phyloP scores from a whole-genome alignment of 805 yeast genomes.

The Barnettozyma wickerhamii region DNA sequence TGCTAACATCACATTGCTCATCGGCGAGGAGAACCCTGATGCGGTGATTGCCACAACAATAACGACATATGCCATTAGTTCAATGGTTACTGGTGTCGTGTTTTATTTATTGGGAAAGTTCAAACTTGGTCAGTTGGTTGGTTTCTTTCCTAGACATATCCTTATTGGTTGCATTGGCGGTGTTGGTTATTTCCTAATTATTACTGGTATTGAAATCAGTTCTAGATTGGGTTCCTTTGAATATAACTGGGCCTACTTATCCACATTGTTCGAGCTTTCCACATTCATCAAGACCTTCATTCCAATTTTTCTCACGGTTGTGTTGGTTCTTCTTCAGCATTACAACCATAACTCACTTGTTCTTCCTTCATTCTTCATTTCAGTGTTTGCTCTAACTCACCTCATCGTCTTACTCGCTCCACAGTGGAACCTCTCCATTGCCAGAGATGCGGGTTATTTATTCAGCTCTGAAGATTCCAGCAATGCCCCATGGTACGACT shows the following conservation, averaged over 20 bases:
- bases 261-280: slow-evolving; percentile 38
- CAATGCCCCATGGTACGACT: slow-evolving; percentile 85
- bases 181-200: slow-evolving; percentile 87
- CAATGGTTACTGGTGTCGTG: slow-evolving; percentile 81
- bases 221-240: slow-evolving; percentile 70
- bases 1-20: slow-evolving; percentile 50
- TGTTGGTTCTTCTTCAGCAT: slow-evolving; percentile 61
- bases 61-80: slow-evolving; percentile 75
- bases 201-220: slow-evolving; percentile 91
- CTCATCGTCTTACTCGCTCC: slow-evolving; percentile 62
- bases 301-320: slow-evolving; percentile 60
- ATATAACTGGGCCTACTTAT: slow-evolving; percentile 56
- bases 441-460: slow-evolving; percentile 81
- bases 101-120: slow-evolving; percentile 76
- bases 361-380: slow-evolving; percentile 76
- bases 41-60: slow-evolving; percentile 80
- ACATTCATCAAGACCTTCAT: slow-evolving; percentile 61
- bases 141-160: slow-evolving; percentile 94
- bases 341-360: slow-evolving; percentile 61
- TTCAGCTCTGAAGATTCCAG: slow-evolving; percentile 54
- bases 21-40: slow-evolving; percentile 46
- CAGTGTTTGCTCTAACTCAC: slow-evolving; percentile 68
- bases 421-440: slow-evolving; percentile 50
- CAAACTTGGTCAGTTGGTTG: slow-evolving; percentile 79
- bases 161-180: slow-evolving; percentile 98